A percentile compares a stretch with the other conserved stretches of the same genome.
Conservation (phyloP, 805 yeast genomes). For the Pichia gijzeniarum region DNA sequence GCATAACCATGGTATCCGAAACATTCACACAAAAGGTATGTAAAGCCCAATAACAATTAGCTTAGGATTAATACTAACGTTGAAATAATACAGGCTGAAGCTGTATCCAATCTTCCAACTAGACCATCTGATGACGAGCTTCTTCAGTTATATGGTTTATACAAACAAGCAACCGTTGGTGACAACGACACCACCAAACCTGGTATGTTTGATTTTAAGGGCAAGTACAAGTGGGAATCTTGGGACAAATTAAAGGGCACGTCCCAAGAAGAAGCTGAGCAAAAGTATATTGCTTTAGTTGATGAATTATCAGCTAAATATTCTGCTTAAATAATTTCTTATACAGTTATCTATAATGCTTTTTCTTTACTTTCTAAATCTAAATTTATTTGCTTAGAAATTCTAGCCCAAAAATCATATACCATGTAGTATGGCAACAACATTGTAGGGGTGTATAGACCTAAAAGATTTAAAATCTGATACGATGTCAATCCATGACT, state of each 20-base stretch:
- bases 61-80: neutral
- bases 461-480: constrained; percentile 40
- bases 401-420: constrained; percentile 32
- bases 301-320: constrained; percentile 55
- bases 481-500: constrained; percentile 34
- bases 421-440: constrained; percentile 55
- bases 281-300: constrained; percentile 64
- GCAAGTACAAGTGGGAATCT: constrained; percentile 96
- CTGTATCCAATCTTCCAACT: constrained; percentile 65
- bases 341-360: neutral
- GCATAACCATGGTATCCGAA: constrained; percentile 29
- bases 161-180: constrained; percentile 96
- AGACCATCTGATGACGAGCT: constrained; percentile 86
- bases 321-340: constrained; percentile 3
- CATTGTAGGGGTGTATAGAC: constrained; percentile 65
- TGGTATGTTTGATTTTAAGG: constrained; percentile 87
- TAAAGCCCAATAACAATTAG: neutral
- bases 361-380: neutral
- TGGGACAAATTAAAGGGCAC: constrained; percentile 88
- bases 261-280: constrained; percentile 85
- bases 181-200: constrained; percentile 88
- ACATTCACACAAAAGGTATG: constrained; percentile 33
- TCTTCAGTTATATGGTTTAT: constrained; percentile 81
- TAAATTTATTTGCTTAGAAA: neutral
- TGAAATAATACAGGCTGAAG: constrained; percentile 50